Conservation (phyloP, 805 yeast genomes). For the Ascoidea asiatica region DNA sequence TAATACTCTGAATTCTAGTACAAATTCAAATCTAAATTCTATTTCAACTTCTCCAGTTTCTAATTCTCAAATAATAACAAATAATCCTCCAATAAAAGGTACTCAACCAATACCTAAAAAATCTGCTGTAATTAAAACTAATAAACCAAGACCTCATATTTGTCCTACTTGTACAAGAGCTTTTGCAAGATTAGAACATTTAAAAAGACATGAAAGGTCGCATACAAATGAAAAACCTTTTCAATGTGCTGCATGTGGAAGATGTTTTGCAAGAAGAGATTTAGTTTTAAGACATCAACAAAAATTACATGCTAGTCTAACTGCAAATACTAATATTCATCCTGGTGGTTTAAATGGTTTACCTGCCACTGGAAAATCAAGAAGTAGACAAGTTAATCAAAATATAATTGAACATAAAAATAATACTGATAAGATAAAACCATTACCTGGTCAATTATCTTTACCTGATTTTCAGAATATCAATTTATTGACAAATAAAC, state of each 20-base stretch:
- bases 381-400: slow-evolving; percentile 5
- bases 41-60: not conserved
- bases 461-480: slow-evolving; percentile 1
- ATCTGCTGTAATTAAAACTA: slow-evolving; percentile 72
- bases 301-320: slow-evolving; percentile 56
- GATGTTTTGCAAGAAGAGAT: slow-evolving; percentile 88
- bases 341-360: not conserved
- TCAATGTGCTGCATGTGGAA: slow-evolving; percentile 91
- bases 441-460: slow-evolving; percentile 8
- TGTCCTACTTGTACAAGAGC: slow-evolving; percentile 89
- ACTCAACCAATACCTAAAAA: slow-evolving; percentile 74
- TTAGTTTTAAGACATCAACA: slow-evolving; percentile 87
- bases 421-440: slow-evolving; percentile 11
- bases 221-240: slow-evolving; percentile 95
- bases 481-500: not conserved
- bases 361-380: not conserved
- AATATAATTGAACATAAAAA: slow-evolving; percentile 11
- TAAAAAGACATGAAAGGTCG: slow-evolving; percentile 85
- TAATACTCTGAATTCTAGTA: not conserved
- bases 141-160: slow-evolving; percentile 87
- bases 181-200: slow-evolving; percentile 88
- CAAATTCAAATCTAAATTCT: not conserved
- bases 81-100: slow-evolving; percentile 16
- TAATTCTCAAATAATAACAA: not conserved
- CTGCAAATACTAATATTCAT: slow-evolving; percentile 35